Percentiles rank a stretch among this genome's conserved stretches.
Evolutionary conservation across 2,329 filamentous ascomycete species (phyloP).

Genomic region (Salinomyces thailandicus): DNA sequence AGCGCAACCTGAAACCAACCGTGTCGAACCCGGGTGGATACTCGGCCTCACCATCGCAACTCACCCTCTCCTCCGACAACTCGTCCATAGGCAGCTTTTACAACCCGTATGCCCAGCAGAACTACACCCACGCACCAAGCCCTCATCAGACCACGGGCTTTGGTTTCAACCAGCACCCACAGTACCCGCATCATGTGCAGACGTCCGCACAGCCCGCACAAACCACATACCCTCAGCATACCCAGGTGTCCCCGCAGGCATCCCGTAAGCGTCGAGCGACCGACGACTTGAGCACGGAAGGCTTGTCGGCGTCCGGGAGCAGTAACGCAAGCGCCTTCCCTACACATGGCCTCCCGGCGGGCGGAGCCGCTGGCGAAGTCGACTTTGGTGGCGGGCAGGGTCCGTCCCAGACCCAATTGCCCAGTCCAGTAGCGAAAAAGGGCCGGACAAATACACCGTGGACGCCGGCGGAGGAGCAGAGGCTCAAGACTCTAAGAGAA

Average conservation of each 20-base stretch:
- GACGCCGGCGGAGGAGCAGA: constrained; percentile 87
- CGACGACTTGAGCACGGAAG: constrained; percentile 20
- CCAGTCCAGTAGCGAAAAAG: constrained; percentile 62
- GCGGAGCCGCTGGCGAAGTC: constrained; percentile 8
- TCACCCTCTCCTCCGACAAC: constrained; percentile 23
- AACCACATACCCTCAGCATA: constrained; percentile 21
- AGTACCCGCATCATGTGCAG: constrained; percentile 20
- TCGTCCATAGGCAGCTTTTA: constrained; percentile 12
- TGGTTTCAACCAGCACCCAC: constrained; percentile 19
- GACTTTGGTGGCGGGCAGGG: constrained; percentile 10
- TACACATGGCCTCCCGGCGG: constrained; percentile 19
- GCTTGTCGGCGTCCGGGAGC: constrained; percentile 20
- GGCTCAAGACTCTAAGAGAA: constrained; percentile 89
- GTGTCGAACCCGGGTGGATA: constrained; percentile 21
- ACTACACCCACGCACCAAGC: constrained; percentile 17
- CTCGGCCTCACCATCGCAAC: constrained; percentile 29
- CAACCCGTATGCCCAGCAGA: constrained; percentile 20
- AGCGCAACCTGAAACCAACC: constrained; percentile 35
- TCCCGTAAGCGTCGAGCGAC: constrained; percentile 28
- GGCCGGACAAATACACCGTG: constrained; percentile 97
- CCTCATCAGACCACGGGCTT: constrained; percentile 21
- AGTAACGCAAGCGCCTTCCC: constrained; percentile 21
- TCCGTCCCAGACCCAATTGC: constrained; percentile 20
- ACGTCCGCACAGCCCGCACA: constrained; percentile 27
- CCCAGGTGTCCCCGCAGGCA: constrained; percentile 21